Conservation (phyloP, 306 rosid genomes). For the Luffa acutangula region DNA sequence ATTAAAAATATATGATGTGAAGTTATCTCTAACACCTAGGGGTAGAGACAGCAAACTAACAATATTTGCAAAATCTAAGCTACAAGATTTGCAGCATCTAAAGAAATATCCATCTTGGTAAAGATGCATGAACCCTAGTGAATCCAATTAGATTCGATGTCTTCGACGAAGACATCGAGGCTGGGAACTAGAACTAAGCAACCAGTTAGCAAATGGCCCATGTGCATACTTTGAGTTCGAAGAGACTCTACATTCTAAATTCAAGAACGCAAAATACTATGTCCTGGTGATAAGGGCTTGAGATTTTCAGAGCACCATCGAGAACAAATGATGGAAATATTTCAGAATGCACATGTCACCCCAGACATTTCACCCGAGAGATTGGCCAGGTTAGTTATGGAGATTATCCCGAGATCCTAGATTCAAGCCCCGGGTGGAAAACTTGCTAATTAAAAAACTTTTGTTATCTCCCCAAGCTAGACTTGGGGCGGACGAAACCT, state of each 20-base stretch:
- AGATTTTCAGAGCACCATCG: neutral
- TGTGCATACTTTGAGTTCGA: neutral
- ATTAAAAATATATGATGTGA: neutral
- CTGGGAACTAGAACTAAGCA: neutral
- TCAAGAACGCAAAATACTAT: neutral
- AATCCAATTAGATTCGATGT: neutral
- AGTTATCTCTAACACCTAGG: neutral
- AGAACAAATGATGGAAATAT: too few relatives aligned
- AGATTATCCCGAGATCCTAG: neutral
- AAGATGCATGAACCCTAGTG: neutral
- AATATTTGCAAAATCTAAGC: neutral
- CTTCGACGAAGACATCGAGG: neutral
- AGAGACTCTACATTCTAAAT: neutral
- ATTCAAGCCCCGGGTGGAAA: neutral
- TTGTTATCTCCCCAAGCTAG: neutral
- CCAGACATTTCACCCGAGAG: too few relatives aligned
- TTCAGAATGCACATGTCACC: too few relatives aligned
- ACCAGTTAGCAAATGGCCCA: neutral
- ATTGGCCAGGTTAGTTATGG: neutral
- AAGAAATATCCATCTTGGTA: neutral
- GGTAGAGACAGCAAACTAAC: neutral
- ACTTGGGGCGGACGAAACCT: neutral
- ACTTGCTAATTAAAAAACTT: neutral
- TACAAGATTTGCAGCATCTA: constrained; percentile 1
- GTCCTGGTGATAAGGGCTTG: neutral